A percentile compares a stretch with the other conserved stretches of the same genome.
phyloP scores from a whole-genome alignment of 768 basidiomycete genomes.

The Strobilomyces dryophilus region DNA sequence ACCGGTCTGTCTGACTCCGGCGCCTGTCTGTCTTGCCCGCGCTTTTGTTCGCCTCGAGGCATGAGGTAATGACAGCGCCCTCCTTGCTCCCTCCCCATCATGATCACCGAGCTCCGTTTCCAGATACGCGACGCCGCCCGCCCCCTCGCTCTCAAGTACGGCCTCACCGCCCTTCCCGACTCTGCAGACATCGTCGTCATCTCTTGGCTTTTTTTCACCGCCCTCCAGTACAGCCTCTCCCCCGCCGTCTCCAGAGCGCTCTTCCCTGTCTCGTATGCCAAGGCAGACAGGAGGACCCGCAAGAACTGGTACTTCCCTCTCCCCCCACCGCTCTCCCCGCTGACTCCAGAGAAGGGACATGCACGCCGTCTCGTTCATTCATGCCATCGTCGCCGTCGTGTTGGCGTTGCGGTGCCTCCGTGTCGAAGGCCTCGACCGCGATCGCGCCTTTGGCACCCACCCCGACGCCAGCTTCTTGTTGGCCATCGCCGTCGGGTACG shows the following conservation, averaged over 20 bases:
- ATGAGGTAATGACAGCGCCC: constrained; percentile 15
- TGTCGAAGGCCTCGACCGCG: constrained; percentile 42
- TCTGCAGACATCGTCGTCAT: constrained; percentile 52
- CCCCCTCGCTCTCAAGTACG: constrained; percentile 34
- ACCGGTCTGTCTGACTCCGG: not conserved
- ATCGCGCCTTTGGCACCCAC: constrained; percentile 78
- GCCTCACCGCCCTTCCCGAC: constrained; percentile 51
- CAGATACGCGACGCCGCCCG: constrained; percentile 26
- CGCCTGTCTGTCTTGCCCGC: not conserved
- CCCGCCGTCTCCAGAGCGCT: constrained; percentile 46
- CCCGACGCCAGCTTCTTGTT: constrained; percentile 50
- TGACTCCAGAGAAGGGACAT: constrained; percentile 48
- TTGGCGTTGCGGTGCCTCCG: constrained; percentile 54
- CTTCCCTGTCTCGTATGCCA: constrained; percentile 49
- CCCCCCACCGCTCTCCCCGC: not conserved
- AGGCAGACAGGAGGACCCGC: constrained; percentile 40
- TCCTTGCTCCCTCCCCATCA: constrained; percentile 1
- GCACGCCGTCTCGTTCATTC: constrained; percentile 69
- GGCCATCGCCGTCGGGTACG: constrained; percentile 69
- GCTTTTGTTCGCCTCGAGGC: not conserved
- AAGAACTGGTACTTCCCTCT: constrained; percentile 52
- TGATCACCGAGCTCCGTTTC: constrained; percentile 29
- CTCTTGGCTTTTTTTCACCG: constrained; percentile 54
- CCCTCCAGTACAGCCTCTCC: constrained; percentile 54
- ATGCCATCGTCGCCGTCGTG: constrained; percentile 64